Evolutionary conservation across 352 stramenopile species (phyloP), one percentile per base, ranked within the genome.

Genomic region (Pythium brachiatum): DNA sequence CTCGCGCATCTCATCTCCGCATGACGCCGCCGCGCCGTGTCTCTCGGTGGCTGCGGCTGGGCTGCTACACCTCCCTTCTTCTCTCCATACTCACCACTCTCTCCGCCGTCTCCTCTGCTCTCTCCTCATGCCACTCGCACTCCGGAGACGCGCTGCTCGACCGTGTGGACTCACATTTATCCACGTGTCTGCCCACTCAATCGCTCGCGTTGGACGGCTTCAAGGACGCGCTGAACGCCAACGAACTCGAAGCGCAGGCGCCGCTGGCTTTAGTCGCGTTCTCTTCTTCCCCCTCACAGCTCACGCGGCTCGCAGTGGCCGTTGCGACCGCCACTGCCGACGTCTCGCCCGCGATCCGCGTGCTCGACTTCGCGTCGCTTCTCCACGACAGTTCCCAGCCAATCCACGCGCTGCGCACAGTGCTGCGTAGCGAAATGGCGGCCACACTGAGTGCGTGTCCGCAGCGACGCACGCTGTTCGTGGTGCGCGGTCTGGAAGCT

Each of bases 201-300:
- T 69, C 71, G 21, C 26, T 61, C 25, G 53, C 56, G 1, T 60
- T 85, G 3, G 73, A 78, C 15, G 65, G 54, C 16, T 71, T 90
- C 27, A 75, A 68, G 9, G 74, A 85, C 47, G 68, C 62, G 25
- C 75, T 90, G 27, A 52, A 66, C 27, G 53, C 70, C 27, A 88
- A 88, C 44, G 81, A 88, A 53, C 70, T 84, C 38, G 78, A 88
- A 31, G 51, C 59, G 12, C 67, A 69, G 21, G 65, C 73, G 26
- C 81, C 81, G 4, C 66, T 90, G 55, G 75, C 81, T 34, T 64
- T 90, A 21, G 68, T 77, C 36, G 44, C 74, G 7, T 81, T 90
- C 62, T 86, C 79, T 20, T 82, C 83, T 41, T 79, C 74, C 20
- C 72, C 70, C 16, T 34, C 54, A 7, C 15, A 72, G 21, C 52